phyloP scores from a whole-genome alignment of 768 basidiomycete species.

The Nevesoporus exiguus region DNA sequence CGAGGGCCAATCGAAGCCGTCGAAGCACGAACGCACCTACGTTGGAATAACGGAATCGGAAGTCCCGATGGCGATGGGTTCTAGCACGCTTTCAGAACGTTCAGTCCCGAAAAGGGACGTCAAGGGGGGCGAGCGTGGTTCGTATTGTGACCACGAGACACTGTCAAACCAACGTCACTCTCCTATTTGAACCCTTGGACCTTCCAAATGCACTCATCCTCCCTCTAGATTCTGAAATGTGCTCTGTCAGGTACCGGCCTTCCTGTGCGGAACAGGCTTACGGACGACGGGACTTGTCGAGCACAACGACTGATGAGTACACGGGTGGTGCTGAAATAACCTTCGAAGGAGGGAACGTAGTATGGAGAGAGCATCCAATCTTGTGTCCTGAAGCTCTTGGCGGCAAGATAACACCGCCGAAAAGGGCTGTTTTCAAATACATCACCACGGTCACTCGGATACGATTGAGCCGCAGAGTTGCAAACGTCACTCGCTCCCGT shows the following conservation, averaged over 20 bases:
- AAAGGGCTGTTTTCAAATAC: conserved; percentile 24
- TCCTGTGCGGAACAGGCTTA: conserved; percentile 15
- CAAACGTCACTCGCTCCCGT: conserved; percentile 23
- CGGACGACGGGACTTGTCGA: conserved; percentile 24
- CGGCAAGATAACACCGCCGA: conserved; percentile 20
- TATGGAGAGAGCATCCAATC: conserved; percentile 26
- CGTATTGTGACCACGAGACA: conserved; percentile 17
- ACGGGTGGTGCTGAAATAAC: conserved; percentile 21
- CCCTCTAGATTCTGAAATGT: conserved; percentile 8
- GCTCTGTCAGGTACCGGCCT: conserved; percentile 8
- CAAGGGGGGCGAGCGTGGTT: conserved; percentile 7
- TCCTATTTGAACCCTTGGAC: conserved; percentile 8
- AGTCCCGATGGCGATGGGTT: conserved; percentile 26
- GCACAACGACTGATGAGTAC: background rate
- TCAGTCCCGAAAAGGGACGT: conserved; percentile 17
- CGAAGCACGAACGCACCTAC: conserved; percentile 6
- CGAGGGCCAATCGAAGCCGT: conserved; percentile 23
- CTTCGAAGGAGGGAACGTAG: conserved; percentile 33
- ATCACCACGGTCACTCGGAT: background rate
- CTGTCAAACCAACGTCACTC: conserved; percentile 6
- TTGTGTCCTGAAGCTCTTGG: conserved; percentile 3
- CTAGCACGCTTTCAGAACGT: conserved; percentile 14
- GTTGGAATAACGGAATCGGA: conserved; percentile 27
- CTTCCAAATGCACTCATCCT: conserved; percentile 20
- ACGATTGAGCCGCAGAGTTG: conserved; percentile 5